Evolutionary conservation across 108 stramenopile species (phyloP).

Genomic region (Cyclostephanos tholiformis): DNA sequence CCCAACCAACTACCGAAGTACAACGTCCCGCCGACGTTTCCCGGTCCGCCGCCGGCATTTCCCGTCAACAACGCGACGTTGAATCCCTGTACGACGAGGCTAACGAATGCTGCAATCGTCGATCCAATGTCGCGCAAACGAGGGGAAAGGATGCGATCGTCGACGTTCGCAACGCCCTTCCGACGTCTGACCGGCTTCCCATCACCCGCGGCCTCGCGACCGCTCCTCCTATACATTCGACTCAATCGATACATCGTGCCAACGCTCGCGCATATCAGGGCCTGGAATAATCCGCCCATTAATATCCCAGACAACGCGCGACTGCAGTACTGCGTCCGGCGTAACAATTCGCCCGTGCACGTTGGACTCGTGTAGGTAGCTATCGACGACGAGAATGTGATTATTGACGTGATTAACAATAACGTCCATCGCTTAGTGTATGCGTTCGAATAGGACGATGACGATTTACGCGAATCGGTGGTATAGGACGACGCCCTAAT

Average conservation of each 20-base stretch:
- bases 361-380: constrained; percentile 19
- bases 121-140: constrained; percentile 10
- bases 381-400: constrained; percentile 23
- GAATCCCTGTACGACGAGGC: constrained; percentile 14
- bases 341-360: constrained; percentile 23
- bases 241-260: constrained; percentile 19
- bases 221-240: too few relatives aligned
- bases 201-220: too few relatives aligned
- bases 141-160: background rate
- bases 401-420: constrained; percentile 5
- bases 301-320: constrained; percentile 26
- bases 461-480: too few relatives aligned
- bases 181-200: background rate
- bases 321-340: constrained; percentile 24
- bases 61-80: constrained; percentile 26
- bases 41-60: constrained; percentile 38
- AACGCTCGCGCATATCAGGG: constrained; percentile 14
- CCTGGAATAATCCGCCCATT: constrained; percentile 32
- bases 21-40: constrained; percentile 15
- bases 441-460: too few relatives aligned
- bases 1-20: constrained; percentile 38
- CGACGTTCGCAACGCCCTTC: background rate
- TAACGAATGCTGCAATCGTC: background rate
- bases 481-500: too few relatives aligned
- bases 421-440: constrained; percentile 40